phyloP scores from a whole-genome alignment of 1,139 yeast species.

The Kodamaea anthophila region DNA sequence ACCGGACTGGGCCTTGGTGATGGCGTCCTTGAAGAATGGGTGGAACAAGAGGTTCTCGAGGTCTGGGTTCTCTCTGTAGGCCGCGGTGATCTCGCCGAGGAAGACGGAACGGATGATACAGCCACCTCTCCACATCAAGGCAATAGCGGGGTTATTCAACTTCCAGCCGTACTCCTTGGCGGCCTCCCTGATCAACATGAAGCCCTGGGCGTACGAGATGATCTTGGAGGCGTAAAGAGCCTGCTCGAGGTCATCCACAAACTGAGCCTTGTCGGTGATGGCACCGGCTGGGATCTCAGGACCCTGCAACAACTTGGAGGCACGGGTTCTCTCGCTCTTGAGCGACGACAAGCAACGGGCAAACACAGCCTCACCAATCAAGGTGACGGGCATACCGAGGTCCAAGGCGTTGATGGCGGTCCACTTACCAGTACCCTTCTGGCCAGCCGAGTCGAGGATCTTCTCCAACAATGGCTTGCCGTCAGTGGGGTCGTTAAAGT shows the following conservation, averaged over 20 bases:
- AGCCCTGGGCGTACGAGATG: slow-evolving; percentile 98
- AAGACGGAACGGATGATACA: slow-evolving; percentile 98
- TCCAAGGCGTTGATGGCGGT: slow-evolving; percentile 97
- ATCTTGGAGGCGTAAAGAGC: slow-evolving; percentile 98
- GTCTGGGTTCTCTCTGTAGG: slow-evolving; percentile 89
- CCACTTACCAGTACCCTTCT: slow-evolving; percentile 99
- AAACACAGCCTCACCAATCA: slow-evolving; percentile 98
- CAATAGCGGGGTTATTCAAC: slow-evolving; percentile 96
- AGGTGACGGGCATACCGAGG: slow-evolving; percentile 96
- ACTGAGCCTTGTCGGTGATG: slow-evolving; percentile 71
- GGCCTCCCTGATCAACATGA: slow-evolving; percentile 98
- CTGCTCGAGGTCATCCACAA: slow-evolving; percentile 92
- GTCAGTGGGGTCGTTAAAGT: slow-evolving; percentile 78
- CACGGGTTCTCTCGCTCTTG: slow-evolving; percentile 84
- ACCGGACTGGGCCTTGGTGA: slow-evolving; percentile 87
- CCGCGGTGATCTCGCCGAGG: slow-evolving; percentile 94
- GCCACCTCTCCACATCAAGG: slow-evolving; percentile 99
- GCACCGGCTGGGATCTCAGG: slow-evolving; percentile 53
- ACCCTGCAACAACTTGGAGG: slow-evolving; percentile 72
- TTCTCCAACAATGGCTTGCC: slow-evolving; percentile 93
- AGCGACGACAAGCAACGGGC: slow-evolving; percentile 93
- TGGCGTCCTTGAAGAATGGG: slow-evolving; percentile 89
- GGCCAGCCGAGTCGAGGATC: slow-evolving; percentile 96
- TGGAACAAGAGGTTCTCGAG: slow-evolving; percentile 93
- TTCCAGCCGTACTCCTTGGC: slow-evolving; percentile 96